Evolutionary conservation across 441 rosid genomes (phyloP).

Genomic region (Codiaeum variegatum): DNA sequence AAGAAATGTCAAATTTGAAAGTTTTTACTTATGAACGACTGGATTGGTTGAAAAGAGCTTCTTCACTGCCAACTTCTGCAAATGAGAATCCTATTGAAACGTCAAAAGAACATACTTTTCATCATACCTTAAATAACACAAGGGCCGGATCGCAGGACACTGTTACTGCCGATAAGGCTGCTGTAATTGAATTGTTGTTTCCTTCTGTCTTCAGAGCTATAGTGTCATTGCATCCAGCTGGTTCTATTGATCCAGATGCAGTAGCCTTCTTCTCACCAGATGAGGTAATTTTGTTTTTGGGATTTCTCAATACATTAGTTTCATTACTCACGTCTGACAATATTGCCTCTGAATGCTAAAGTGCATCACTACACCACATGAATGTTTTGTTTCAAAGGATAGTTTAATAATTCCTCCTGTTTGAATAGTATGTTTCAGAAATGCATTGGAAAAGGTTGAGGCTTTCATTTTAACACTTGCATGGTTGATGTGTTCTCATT

Average conservation of each 20-base stretch:
- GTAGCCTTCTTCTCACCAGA: constrained; percentile 94
- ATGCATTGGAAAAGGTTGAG: neutral
- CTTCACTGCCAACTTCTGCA: constrained; percentile 50
- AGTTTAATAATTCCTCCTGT: neutral
- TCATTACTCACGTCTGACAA: neutral
- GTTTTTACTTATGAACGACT: constrained; percentile 64
- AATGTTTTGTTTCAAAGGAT: neutral
- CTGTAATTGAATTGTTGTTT: constrained; percentile 69
- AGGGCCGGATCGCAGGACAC: constrained; percentile 44
- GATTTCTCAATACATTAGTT: neutral
- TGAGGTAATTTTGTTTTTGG: constrained; percentile 53
- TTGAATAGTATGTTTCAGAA: neutral
- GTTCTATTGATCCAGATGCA: constrained; percentile 84
- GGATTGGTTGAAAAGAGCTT: constrained; percentile 86
- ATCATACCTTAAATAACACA: constrained; percentile 53
- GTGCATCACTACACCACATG: constrained; percentile 6
- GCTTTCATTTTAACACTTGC: neutral
- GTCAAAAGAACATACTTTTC: constrained; percentile 53
- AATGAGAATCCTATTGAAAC: constrained; percentile 59
- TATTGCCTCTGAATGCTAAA: constrained; percentile 1
- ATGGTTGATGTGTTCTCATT: neutral
- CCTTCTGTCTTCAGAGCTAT: constrained; percentile 80
- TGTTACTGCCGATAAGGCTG: constrained; percentile 51
- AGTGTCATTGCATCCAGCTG: constrained; percentile 86
- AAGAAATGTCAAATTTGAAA: constrained; percentile 61